Evolutionary conservation across 2,329 filamentous ascomycete genomes (phyloP).

Genomic region (Fusarium neocosmosporiellum): DNA sequence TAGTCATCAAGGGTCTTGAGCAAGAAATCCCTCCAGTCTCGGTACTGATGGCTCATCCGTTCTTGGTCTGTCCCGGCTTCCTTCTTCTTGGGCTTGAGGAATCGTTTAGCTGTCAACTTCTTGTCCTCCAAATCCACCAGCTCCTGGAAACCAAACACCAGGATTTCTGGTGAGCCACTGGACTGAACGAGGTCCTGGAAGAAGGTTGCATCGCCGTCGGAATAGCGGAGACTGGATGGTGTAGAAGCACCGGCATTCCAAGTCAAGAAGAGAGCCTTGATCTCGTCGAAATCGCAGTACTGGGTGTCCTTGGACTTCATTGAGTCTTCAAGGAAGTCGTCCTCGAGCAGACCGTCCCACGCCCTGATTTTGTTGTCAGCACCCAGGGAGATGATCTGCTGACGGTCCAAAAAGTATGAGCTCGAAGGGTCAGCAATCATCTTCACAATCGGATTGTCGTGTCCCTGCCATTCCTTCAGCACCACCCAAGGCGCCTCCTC

Average conservation of each 20-base stretch:
- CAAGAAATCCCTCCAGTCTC: conserved; percentile 94
- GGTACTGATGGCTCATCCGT: conserved; percentile 96
- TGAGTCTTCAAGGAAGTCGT: conserved; percentile 91
- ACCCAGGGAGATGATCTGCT: conserved; percentile 88
- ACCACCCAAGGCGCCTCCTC: conserved; percentile 85
- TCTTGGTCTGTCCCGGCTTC: conserved; percentile 83
- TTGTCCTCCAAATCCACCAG: conserved; percentile 98
- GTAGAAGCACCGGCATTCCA: conserved; percentile 99
- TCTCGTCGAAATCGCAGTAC: conserved; percentile 86
- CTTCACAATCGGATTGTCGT: conserved; percentile 83
- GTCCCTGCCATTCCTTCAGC: conserved; percentile 94
- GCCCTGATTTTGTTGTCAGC: conserved; percentile 85
- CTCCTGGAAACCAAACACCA: conserved; percentile 98
- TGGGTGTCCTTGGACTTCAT: conserved; percentile 87
- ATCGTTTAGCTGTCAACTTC: conserved; percentile 93
- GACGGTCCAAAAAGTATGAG: conserved; percentile 84
- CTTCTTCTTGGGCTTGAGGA: conserved; percentile 92
- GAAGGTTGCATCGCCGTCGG: conserved; percentile 77
- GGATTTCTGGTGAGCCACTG: conserved; percentile 85
- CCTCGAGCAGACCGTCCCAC: conserved; percentile 94
- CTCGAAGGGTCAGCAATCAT: conserved; percentile 83
- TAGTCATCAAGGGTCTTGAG: conserved; percentile 84
- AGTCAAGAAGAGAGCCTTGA: conserved; percentile 84
- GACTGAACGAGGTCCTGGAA: conserved; percentile 82
- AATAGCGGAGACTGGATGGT: conserved; percentile 81